Percentiles rank a stretch among this genome's conserved stretches.
Conservation (phyloP, 768 basidiomycete genomes). For the Lentinula guzmanii region DNA sequence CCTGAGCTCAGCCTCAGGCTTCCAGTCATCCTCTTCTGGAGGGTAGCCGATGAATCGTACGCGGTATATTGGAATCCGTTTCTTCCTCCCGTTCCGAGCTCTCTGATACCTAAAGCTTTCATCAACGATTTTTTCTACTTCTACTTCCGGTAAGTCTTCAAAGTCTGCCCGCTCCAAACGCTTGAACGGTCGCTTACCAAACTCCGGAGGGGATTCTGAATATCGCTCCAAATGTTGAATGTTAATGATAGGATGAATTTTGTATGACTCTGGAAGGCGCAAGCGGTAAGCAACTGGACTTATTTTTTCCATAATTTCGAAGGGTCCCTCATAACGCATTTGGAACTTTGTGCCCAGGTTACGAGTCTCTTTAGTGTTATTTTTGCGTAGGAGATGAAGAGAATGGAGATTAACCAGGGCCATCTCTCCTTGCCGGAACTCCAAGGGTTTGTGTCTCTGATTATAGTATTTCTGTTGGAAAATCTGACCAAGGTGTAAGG, state of each 20-base stretch:
- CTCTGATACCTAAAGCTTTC: not conserved
- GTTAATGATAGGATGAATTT: conserved; percentile 8
- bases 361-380: not conserved
- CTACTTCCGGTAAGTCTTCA: not conserved
- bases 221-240: not conserved
- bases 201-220: not conserved
- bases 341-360: conserved; percentile 9
- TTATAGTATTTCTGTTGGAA: not conserved
- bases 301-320: conserved; percentile 11
- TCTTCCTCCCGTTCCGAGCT: not conserved
- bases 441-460: not conserved
- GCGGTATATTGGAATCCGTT: not conserved
- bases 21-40: not conserved
- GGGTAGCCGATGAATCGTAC: not conserved
- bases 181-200: not conserved
- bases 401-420: not conserved
- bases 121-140: not conserved
- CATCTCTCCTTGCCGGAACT: not conserved
- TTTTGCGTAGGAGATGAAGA: not conserved
- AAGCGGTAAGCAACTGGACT: conserved; percentile 8
- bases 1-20: not conserved
- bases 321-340: conserved; percentile 9
- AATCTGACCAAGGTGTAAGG: not conserved
- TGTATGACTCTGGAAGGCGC: conserved; percentile 3
- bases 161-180: not conserved